phyloP scores from a whole-genome alignment of 495 filamentous ascomycete genomes.

The Daldinia loculata region DNA sequence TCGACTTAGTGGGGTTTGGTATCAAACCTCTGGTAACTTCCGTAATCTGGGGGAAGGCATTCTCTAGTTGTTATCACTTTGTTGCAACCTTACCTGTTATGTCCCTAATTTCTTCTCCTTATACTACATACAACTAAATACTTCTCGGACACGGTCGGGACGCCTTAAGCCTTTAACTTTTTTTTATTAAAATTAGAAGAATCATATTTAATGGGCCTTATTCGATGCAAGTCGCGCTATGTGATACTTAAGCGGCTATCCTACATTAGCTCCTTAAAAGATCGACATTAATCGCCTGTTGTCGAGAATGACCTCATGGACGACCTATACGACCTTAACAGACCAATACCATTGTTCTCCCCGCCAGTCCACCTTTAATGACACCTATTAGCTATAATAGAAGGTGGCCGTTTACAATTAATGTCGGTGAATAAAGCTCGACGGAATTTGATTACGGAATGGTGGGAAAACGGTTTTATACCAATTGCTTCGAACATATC shows the following conservation, averaged over 20 bases:
- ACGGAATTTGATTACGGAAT: conserved; percentile 25
- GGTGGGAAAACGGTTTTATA: neutral
- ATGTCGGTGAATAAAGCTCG: conserved; percentile 4
- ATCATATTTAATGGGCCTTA: neutral
- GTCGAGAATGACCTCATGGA: conserved; percentile 26
- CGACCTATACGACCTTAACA: conserved; percentile 1
- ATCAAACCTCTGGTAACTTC: conserved; percentile 3
- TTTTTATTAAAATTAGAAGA: neutral
- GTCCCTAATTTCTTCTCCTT: neutral
- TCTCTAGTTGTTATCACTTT: neutral
- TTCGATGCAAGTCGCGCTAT: conserved; percentile 2
- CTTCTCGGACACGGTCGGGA: neutral
- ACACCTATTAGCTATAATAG: conserved; percentile 16
- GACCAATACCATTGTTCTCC: conserved; percentile 12
- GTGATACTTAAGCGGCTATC: conserved; percentile 1
- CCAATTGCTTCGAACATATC: neutral
- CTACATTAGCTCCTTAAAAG: neutral
- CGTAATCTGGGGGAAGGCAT: conserved; percentile 6
- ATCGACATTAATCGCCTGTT: conserved; percentile 18
- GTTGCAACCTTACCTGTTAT: neutral
- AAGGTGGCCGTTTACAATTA: neutral
- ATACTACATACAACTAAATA: neutral
- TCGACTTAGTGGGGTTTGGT: conserved; percentile 1
- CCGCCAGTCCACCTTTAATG: conserved; percentile 21
- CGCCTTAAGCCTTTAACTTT: neutral